phyloP scores from a whole-genome alignment of 202 grass and related monocot species.

The Setaria italica region DNA sequence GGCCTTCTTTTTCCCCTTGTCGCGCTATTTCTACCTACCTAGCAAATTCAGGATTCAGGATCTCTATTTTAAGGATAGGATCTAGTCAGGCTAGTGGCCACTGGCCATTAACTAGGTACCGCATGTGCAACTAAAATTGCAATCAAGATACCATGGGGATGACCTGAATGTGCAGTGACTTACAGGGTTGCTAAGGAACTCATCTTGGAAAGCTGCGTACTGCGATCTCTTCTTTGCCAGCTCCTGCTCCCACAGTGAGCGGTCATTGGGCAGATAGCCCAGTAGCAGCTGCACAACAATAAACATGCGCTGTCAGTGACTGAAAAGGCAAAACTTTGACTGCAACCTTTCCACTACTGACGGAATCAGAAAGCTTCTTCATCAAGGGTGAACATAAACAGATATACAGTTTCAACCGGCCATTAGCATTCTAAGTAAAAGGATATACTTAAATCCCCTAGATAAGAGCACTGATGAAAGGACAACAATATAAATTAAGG shows the following conservation, averaged over 20 bases:
- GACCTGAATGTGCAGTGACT: conserved; percentile 41
- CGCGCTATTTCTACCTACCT: conserved; percentile 73
- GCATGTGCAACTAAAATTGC: conserved; percentile 13
- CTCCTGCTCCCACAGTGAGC: conserved; percentile 67
- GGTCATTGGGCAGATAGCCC: conserved; percentile 77
- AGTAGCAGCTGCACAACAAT: conserved; percentile 74
- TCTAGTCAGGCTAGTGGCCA: background rate
- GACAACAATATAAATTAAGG: background rate
- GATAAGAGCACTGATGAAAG: background rate
- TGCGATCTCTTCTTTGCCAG: conserved; percentile 72
- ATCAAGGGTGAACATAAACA: background rate
- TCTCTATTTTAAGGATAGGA: background rate
- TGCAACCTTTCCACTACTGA: conserved; percentile 27
- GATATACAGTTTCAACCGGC: background rate
- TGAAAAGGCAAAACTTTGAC: conserved; percentile 36
- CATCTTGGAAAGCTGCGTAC: conserved; percentile 75
- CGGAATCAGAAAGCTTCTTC: conserved; percentile 19
- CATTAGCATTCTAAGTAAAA: conserved; percentile 24
- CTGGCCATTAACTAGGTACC: background rate
- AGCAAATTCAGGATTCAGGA: conserved; percentile 50
- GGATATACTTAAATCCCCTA: background rate
- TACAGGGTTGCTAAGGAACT: conserved; percentile 85
- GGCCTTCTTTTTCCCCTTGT: conserved; percentile 50
- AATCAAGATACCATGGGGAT: conserved; percentile 18
- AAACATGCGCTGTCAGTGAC: conserved; percentile 39